These are phyloP conservation scores for Penicillium sclerotiorum DNA, from an alignment of 2,329 filamentous ascomycete species.

Conservation along the genomic window DNA sequence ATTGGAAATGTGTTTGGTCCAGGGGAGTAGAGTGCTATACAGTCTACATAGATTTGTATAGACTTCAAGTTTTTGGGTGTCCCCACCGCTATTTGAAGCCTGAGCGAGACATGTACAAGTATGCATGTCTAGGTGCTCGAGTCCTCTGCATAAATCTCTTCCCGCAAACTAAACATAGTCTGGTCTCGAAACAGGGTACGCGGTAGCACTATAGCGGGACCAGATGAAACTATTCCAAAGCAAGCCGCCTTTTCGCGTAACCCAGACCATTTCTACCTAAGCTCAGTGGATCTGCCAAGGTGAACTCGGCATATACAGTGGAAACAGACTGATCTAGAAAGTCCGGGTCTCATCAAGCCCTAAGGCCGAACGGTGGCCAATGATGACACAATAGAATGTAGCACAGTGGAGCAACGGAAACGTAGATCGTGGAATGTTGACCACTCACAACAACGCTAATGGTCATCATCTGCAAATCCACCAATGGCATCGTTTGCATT, in stretches of 20 bases:
- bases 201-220: neutral
- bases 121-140: neutral
- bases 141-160: neutral
- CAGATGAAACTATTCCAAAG: neutral
- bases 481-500: slow-evolving; percentile 18
- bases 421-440: neutral
- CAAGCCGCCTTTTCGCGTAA: neutral
- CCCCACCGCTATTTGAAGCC: neutral
- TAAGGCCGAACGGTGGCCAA: slow-evolving; percentile 2
- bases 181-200: neutral
- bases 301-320: neutral
- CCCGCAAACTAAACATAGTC: no score
- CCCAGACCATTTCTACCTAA: neutral
- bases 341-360: neutral
- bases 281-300: neutral
- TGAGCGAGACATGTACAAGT: neutral
- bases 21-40: neutral
- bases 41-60: neutral
- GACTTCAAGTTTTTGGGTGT: no score
- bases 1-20: neutral
- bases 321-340: neutral
- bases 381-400: slow-evolving; percentile 3
- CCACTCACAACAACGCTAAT: slow-evolving; percentile 14
- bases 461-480: slow-evolving; percentile 10
- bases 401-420: neutral